Evolutionary conservation across 768 basidiomycete species (phyloP).

Genomic region (Dendrothele bispora): DNA sequence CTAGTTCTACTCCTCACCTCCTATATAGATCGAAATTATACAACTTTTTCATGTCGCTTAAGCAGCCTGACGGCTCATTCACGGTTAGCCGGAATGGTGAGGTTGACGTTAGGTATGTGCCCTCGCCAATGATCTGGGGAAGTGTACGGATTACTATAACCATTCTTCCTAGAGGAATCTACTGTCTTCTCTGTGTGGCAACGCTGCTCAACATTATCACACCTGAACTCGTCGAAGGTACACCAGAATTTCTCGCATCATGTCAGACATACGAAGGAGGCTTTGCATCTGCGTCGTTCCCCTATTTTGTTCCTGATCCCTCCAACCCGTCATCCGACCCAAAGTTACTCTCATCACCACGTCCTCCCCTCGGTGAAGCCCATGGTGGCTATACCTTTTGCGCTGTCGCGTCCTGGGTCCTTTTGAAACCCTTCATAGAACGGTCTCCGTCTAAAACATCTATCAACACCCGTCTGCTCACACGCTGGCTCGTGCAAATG

Average conservation of each 20-base stretch:
- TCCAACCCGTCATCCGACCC: slow-evolving; percentile 14
- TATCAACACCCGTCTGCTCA: slow-evolving; percentile 59
- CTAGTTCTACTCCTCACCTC: background rate
- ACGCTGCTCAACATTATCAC: slow-evolving; percentile 85
- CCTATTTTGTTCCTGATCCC: slow-evolving; percentile 47
- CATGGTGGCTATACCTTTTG: slow-evolving; percentile 99
- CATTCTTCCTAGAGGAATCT: slow-evolving; percentile 72
- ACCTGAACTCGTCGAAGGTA: slow-evolving; percentile 78
- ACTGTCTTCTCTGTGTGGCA: slow-evolving; percentile 86
- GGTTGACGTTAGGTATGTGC: slow-evolving; percentile 84
- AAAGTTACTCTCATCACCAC: slow-evolving; percentile 40
- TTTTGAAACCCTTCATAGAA: slow-evolving; percentile 54
- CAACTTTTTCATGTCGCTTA: slow-evolving; percentile 87
- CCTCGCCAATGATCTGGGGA: background rate
- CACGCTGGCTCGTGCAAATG: slow-evolving; percentile 85
- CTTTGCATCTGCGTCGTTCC: slow-evolving; percentile 78
- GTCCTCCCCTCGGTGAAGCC: slow-evolving; percentile 89
- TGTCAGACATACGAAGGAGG: slow-evolving; percentile 99
- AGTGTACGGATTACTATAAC: background rate
- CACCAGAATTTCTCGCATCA: slow-evolving; percentile 76
- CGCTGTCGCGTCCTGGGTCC: slow-evolving; percentile 79
- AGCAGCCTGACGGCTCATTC: slow-evolving; percentile 92
- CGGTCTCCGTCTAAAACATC: slow-evolving; percentile 26
- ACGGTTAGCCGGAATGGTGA: slow-evolving; percentile 85
- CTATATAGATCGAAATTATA: slow-evolving; percentile 68